Percentiles rank a stretch among this genome's conserved stretches.
Evolutionary conservation across 2,329 filamentous ascomycete species (phyloP).

Genomic region (Venturiaceae sp.): DNA sequence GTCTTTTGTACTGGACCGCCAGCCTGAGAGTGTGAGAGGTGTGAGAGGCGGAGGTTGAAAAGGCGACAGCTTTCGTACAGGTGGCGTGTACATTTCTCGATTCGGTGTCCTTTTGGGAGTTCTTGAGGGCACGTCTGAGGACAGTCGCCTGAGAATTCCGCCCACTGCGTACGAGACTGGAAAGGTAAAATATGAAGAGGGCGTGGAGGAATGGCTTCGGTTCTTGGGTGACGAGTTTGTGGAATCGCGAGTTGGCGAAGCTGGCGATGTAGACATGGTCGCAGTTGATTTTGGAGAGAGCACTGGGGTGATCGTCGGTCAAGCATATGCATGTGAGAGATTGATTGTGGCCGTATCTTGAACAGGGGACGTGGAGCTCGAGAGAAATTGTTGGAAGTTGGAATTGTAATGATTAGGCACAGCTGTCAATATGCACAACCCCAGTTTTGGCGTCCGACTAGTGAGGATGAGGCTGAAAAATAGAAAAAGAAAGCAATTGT

Average conservation of each 20-base stretch:
- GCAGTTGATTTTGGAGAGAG: not conserved
- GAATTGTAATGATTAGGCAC: not conserved
- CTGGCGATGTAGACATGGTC: not conserved
- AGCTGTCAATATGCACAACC: not conserved
- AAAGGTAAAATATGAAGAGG: constrained; percentile 36
- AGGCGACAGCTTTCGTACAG: constrained; percentile 58
- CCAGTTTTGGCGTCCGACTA: not conserved
- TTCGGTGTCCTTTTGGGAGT: not conserved
- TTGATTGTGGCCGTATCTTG: not conserved
- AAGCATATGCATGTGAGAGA: not conserved
- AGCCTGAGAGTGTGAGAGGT: constrained; percentile 62
- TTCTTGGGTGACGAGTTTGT: not conserved
- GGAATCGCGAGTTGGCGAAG: not conserved
- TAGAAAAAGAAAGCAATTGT: not conserved
- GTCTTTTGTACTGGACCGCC: constrained; percentile 47
- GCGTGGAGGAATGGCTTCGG: not conserved
- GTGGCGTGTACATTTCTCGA: constrained; percentile 24
- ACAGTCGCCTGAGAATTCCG: constrained; percentile 36
- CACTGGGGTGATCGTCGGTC: not conserved
- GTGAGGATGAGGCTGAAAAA: not conserved
- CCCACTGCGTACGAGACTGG: constrained; percentile 38
- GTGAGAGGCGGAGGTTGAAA: constrained; percentile 85
- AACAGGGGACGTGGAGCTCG: not conserved
- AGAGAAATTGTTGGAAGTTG: not conserved
- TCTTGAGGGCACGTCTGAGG: constrained; percentile 22